Evolutionary conservation across 1,284 basidiomycete genomes (phyloP), one percentile per base, ranked within the genome.

Genomic region (Cryptococcus sp.): DNA sequence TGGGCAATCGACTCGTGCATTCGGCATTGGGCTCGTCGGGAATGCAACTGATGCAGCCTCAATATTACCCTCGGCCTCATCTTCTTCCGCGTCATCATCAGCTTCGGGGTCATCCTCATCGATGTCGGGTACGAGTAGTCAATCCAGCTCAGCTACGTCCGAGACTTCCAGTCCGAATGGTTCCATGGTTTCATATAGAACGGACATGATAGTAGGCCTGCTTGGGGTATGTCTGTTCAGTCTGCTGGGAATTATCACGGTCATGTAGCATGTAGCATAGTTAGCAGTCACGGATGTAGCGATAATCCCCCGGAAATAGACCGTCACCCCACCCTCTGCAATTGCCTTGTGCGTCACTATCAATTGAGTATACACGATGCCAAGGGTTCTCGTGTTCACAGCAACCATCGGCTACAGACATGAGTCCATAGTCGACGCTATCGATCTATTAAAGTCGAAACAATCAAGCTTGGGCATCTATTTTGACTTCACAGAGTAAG

Each of bases 371-470:
- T 14, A 4, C 7, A 39, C 5, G 7, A 39, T 39, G 36, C 36
- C 36, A 36, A 44, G 50, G n/a, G 66, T 74, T 14, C 49, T 74
- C 36, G 70, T 72, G 2, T 70, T 64, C 55, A 69, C 64, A 7
- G 58, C 62, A 16, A 73, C 68, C 2, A 56, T 50, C 18, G 75
- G 76, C 19, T 79, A 72, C 55, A 77, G 85, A 47, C 87, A 90
- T 70, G 86, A 87, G 62, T 86, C 85, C 2, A 89, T 89, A 53
- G 86, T 86, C 0, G 83, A 81, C 2, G 83, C 84, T 19, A 81
- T 83, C 36, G 69, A 79, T 82, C 83, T 1, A 77, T 88, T 44
- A 56, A 59, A 21, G 37, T 63, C 36, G 56, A 62, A 24, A 62
- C 58, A 0, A 37, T 28, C 4, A 46, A 52, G 16, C 14, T 16